phyloP scores from a whole-genome alignment of 768 basidiomycete genomes.

The Phylloporus sp. region DNA sequence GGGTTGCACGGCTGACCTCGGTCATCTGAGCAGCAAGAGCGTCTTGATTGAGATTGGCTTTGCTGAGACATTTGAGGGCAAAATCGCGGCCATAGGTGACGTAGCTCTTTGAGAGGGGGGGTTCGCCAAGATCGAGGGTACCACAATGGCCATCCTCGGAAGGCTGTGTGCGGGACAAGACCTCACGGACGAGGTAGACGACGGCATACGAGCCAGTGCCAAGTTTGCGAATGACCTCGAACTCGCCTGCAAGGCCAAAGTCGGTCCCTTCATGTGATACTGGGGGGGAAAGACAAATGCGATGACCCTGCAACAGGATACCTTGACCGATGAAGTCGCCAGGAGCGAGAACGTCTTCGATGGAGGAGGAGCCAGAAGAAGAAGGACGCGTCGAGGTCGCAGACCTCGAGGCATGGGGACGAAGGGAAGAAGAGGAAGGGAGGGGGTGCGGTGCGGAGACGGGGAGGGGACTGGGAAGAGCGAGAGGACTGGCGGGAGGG shows the following conservation, averaged over 20 bases:
- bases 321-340: slow-evolving; percentile 75
- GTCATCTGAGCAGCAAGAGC: slow-evolving; percentile 84
- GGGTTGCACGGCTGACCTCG: slow-evolving; percentile 51
- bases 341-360: slow-evolving; percentile 54
- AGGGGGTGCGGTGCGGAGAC: slow-evolving; percentile 22
- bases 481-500: slow-evolving; percentile 27
- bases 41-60: slow-evolving; percentile 87
- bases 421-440: slow-evolving; percentile 28
- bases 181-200: slow-evolving; percentile 86
- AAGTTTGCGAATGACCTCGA: slow-evolving; percentile 80
- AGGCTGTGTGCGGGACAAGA: slow-evolving; percentile 38
- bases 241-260: slow-evolving; percentile 54
- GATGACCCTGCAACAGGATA: slow-evolving; percentile 59
- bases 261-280: slow-evolving; percentile 32
- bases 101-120: slow-evolving; percentile 29
- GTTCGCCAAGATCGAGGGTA: slow-evolving; percentile 48
- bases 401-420: slow-evolving; percentile 34
- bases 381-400: slow-evolving; percentile 28
- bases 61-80: slow-evolving; percentile 96
- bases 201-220: slow-evolving; percentile 91
- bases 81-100: slow-evolving; percentile 71
- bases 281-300: slow-evolving; percentile 50
- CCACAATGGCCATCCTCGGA: slow-evolving; percentile 54
- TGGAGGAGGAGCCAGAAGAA: slow-evolving; percentile 28
- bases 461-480: slow-evolving; percentile 34